These are phyloP conservation scores for Gloeophyllum trabeum DNA, from an alignment of 768 basidiomycete species.

Conservation along the genomic window DNA sequence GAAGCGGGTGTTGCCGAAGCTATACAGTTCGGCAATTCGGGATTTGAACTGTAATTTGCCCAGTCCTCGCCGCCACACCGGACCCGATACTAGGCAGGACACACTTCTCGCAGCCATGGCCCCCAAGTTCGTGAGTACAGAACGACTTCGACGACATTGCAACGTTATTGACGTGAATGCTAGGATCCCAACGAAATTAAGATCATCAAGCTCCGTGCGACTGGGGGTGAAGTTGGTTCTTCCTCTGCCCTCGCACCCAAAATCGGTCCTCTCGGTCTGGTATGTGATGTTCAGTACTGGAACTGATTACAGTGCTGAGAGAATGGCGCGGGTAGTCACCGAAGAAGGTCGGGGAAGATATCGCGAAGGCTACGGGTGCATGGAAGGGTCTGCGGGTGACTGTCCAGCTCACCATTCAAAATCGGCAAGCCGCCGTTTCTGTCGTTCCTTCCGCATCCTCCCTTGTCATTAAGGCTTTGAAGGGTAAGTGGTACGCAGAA, in stretches of 20 bases:
- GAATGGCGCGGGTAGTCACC: slow-evolving; percentile 65
- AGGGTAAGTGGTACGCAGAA: slow-evolving; percentile 51
- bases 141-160: slow-evolving; percentile 1
- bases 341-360: slow-evolving; percentile 99
- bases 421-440: slow-evolving; percentile 94
- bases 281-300: slow-evolving; percentile 28
- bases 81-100: too few species aligned
- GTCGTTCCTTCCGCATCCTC: slow-evolving; percentile 97
- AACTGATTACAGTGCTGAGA: neutral
- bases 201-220: slow-evolving; percentile 97
- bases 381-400: slow-evolving; percentile 99
- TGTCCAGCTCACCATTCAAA: slow-evolving; percentile 98
- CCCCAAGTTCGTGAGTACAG: slow-evolving; percentile 58
- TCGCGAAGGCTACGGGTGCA: slow-evolving; percentile 94
- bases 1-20: slow-evolving; percentile 11
- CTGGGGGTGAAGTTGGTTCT: slow-evolving; percentile 98
- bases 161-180: slow-evolving; percentile 1
- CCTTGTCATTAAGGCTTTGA: slow-evolving; percentile 95
- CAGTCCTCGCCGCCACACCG: slow-evolving; percentile 2
- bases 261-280: slow-evolving; percentile 99
- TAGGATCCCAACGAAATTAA: slow-evolving; percentile 98
- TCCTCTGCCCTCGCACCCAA: slow-evolving; percentile 98
- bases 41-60: too few species aligned
- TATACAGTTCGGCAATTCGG: slow-evolving; percentile 60
- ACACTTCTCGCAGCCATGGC: slow-evolving; percentile 54